Evolutionary conservation across 108 stramenopile genomes (phyloP).

Genomic region (Stephanodiscus minutulus): DNA sequence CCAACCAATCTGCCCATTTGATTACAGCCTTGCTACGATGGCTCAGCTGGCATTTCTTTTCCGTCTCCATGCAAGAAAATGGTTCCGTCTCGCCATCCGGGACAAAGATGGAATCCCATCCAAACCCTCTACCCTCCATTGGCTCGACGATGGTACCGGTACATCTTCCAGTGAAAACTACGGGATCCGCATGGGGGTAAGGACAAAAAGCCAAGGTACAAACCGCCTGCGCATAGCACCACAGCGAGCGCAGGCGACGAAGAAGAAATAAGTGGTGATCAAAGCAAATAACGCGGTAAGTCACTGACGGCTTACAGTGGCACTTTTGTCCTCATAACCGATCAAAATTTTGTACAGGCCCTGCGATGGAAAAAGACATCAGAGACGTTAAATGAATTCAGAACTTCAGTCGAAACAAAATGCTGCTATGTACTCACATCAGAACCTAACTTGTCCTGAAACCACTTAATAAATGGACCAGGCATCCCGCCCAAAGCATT

Average conservation of each 20-base stretch:
- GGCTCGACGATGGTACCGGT: constrained; percentile 90
- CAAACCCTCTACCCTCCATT: constrained; percentile 89
- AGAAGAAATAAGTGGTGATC: not conserved
- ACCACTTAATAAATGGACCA: constrained; percentile 99
- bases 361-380: constrained; percentile 20
- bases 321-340: constrained; percentile 95
- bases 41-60: constrained; percentile 89
- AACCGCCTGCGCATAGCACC: constrained; percentile 49
- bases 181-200: constrained; percentile 93
- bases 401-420: not conserved
- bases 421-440: constrained; percentile 25
- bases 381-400: constrained; percentile 1
- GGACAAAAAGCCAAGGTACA: constrained; percentile 97
- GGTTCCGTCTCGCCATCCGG: constrained; percentile 84
- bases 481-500: constrained; percentile 97
- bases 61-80: constrained; percentile 91
- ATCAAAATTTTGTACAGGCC: constrained; percentile 90
- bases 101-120: constrained; percentile 98
- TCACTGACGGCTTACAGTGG: constrained; percentile 54
- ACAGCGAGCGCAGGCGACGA: not conserved
- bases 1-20: constrained; percentile 79
- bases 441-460: constrained; percentile 83
- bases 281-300: not conserved
- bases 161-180: constrained; percentile 86
- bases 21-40: constrained; percentile 90